These are phyloP conservation scores for Fraxinus latifolia DNA, from an alignment of 305 asterid genomes.

Conservation along the genomic window DNA sequence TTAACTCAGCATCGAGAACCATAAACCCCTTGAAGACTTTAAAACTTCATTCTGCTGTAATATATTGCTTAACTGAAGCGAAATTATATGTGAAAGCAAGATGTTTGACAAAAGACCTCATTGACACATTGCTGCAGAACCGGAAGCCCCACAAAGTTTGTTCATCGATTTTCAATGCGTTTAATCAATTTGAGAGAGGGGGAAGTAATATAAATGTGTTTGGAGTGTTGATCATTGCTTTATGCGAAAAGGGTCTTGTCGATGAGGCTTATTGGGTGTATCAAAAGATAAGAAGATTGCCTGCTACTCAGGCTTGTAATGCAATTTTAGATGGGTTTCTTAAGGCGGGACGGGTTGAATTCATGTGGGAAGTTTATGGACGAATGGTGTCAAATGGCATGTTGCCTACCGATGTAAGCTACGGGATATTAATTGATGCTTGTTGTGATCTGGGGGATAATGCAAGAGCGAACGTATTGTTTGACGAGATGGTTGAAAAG, in stretches of 20 bases:
- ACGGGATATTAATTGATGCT: conserved; percentile 70
- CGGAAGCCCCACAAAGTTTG: conserved; percentile 50
- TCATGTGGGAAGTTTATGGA: conserved; percentile 59
- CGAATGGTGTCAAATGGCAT: conserved; percentile 50
- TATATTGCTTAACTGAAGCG: conserved; percentile 31
- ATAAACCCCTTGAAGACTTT: conserved; percentile 47
- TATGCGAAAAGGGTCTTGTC: conserved; percentile 60
- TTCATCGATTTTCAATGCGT: conserved; percentile 51
- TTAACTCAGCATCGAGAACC: conserved; percentile 43
- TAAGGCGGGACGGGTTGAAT: conserved; percentile 39
- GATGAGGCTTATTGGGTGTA: conserved; percentile 79
- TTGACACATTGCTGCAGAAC: conserved; percentile 42
- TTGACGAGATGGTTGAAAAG: conserved; percentile 59
- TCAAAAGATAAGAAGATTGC: conserved; percentile 45
- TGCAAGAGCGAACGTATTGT: conserved; percentile 38
- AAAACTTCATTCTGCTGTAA: conserved; percentile 51
- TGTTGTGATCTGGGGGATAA: conserved; percentile 48
- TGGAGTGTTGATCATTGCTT: conserved; percentile 64
- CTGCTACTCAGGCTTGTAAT: conserved; percentile 61
- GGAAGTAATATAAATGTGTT: conserved; percentile 29
- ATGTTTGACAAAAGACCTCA: conserved; percentile 76
- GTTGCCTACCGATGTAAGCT: conserved; percentile 57
- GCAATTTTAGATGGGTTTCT: conserved; percentile 53
- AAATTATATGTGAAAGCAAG: conserved; percentile 56
- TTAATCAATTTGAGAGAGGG: conserved; percentile 31